Evolutionary conservation across 208 protist species (phyloP).

Genomic region (Paratrypanosoma confusum): DNA sequence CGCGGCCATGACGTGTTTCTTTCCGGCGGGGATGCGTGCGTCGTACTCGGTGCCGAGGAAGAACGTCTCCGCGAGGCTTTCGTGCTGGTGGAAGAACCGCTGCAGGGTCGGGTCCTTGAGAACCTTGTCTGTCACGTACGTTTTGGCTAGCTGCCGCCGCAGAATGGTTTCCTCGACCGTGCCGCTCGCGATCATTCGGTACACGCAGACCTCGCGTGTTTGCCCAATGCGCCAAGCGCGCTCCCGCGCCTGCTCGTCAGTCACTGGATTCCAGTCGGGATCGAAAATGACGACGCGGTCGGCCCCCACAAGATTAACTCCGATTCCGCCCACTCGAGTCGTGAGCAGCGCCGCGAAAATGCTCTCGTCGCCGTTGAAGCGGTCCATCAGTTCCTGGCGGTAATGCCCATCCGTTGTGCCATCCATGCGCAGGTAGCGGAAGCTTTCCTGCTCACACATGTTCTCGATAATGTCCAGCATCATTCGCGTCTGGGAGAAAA

Average conservation of each 20-base stretch:
- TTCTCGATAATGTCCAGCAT: slow-evolving; percentile 97
- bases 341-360: slow-evolving; percentile 96
- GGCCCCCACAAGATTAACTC: slow-evolving; percentile 97
- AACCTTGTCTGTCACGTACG: slow-evolving; percentile 93
- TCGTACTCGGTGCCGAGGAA: slow-evolving; percentile 78
- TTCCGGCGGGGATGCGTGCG: slow-evolving; percentile 29
- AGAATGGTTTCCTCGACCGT: slow-evolving; percentile 99
- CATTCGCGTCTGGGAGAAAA: slow-evolving; percentile 96
- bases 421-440: slow-evolving; percentile 94
- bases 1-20: slow-evolving; percentile 41
- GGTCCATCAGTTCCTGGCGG: slow-evolving; percentile 87
- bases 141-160: slow-evolving; percentile 93
- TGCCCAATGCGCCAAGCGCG: slow-evolving; percentile 98
- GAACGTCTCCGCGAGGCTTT: slow-evolving; percentile 86
- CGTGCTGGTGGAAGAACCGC: slow-evolving; percentile 87
- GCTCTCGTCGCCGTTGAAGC: slow-evolving; percentile 88
- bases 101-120: slow-evolving; percentile 92
- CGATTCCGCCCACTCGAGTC: slow-evolving; percentile 95
- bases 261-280: slow-evolving; percentile 96
- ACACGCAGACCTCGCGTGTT: slow-evolving; percentile 90
- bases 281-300: slow-evolving; percentile 98
- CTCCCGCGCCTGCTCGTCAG: slow-evolving; percentile 83
- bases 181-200: slow-evolving; percentile 93
- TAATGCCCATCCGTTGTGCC: slow-evolving; percentile 80
- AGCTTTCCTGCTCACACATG: slow-evolving; percentile 60